Conservation (phyloP, 1,139 yeast species). For the Scheffersomyces lignicola region DNA sequence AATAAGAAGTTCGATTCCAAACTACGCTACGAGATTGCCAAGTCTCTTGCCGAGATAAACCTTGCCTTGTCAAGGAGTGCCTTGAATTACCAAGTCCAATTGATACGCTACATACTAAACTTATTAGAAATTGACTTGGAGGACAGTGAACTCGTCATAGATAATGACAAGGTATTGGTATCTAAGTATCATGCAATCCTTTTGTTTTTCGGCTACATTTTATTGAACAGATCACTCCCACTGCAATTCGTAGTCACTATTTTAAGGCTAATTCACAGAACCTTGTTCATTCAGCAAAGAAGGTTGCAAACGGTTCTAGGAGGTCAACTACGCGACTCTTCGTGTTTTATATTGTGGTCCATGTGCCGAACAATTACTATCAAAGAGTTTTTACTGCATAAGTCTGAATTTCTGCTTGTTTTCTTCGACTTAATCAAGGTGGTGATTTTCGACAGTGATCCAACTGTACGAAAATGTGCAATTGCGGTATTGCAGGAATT, state of each 20-base stretch:
- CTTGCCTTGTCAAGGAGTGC: constrained; percentile 21
- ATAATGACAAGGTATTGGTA: constrained; percentile 22
- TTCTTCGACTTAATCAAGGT: constrained; percentile 51
- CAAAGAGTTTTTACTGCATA: constrained; percentile 10
- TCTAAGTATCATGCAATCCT: constrained; percentile 37
- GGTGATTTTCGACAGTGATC: constrained; percentile 69
- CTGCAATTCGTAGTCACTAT: constrained; percentile 21
- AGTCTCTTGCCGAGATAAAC: constrained; percentile 28
- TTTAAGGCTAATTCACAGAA: constrained; percentile 36
- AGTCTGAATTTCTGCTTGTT: constrained; percentile 16
- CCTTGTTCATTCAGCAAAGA: constrained; percentile 56
- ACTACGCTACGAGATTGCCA: constrained; percentile 40
- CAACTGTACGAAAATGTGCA: constrained; percentile 76
- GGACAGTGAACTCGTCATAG: constrained; percentile 14
- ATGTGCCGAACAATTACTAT: constrained; percentile 27
- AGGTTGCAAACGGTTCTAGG: constrained; percentile 56
- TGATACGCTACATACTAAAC: constrained; percentile 24
- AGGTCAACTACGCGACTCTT: constrained; percentile 74
- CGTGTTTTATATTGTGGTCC: constrained; percentile 66
- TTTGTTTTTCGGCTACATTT: constrained; percentile 35
- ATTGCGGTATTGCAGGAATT: constrained; percentile 87
- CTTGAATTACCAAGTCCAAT: constrained; percentile 36
- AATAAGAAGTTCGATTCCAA: constrained; percentile 28
- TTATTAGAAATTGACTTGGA: constrained; percentile 20
- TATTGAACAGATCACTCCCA: constrained; percentile 31